A percentile compares a stretch with the other conserved stretches of the same genome.
phyloP scores from a whole-genome alignment of 164 flowering plant genomes.

The Pachysandra terminalis region DNA sequence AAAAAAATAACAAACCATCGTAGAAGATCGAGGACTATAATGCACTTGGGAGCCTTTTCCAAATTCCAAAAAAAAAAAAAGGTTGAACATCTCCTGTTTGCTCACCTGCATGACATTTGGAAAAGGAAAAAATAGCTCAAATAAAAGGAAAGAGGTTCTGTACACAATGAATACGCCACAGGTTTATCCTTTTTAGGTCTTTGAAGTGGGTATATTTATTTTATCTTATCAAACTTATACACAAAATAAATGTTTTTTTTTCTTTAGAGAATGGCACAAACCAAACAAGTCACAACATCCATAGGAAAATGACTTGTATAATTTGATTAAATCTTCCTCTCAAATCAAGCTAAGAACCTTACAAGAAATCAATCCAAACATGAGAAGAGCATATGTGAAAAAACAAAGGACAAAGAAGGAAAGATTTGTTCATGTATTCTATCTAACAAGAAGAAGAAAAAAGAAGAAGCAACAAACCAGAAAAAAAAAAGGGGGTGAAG shows the following conservation, averaged over 20 bases:
- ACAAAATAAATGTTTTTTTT: background rate
- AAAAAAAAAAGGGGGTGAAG: background rate
- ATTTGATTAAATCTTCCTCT: background rate
- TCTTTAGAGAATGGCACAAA: slow-evolving; percentile 13
- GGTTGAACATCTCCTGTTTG: background rate
- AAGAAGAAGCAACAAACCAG: background rate
- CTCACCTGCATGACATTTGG: background rate
- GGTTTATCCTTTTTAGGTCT: background rate
- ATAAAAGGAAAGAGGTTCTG: background rate
- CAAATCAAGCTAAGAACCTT: background rate
- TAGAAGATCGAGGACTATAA: background rate
- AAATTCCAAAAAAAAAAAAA: no score
- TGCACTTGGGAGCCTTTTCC: background rate
- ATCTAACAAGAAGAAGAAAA: background rate
- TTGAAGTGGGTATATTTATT: background rate
- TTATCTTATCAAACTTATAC: background rate
- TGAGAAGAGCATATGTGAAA: background rate
- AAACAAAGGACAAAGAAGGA: background rate
- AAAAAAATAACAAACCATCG: no score
- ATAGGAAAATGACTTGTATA: slow-evolving; percentile 10
- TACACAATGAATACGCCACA: background rate
- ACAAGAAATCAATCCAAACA: slow-evolving; percentile 2
- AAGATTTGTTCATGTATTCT: no score
- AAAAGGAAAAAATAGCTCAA: no score
- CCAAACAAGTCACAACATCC: slow-evolving; percentile 10